Base-by-base conservation (phyloP, 2,329 filamentous ascomycete genomes). In the Hymenoscyphus infarciens region DNA sequence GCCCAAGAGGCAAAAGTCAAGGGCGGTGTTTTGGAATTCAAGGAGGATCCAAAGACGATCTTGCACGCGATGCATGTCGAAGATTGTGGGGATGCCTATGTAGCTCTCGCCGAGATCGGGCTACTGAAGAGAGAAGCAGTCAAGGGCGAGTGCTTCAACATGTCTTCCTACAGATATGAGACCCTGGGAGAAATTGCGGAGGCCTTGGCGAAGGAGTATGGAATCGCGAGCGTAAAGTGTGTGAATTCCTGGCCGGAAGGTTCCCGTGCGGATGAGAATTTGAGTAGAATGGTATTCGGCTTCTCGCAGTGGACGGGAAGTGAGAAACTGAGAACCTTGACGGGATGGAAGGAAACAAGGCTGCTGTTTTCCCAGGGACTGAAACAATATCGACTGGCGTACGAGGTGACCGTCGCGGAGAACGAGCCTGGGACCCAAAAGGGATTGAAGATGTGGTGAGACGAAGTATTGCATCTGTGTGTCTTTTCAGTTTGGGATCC, bases 21-120 rank as follows among this genome's bases (percentile, higher is more conserved):
- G 2, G 61, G 66, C 11, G 60, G 65, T 13, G 63, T 68, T 1
- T 67, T 80, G 33, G 64, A 69, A 16, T 63, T 81, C 2, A 71
- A 75, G 0, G 69, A 74, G 0, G 66, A 76, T 49, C 71, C 74
- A 0, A 70, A 76, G 19, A 76, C 72, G 15, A 77, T 82, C 35
- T 70, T 80, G 64, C 80, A 82, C 62, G 77, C 76, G 3, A 74
- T 77, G 42, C 80, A 83, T 63, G 74, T 82, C 13, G 80, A 82
- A 64, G 81, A 83, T 64, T 82, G 79, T 56, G 80, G 71, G 1
- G 77, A 79, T 16, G 80, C 79, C 0, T 83, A 82, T 62, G 70
- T 82, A 3, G 74, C 78, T 1, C 71, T 83, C 2, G 80, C 79
- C 0, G 69, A 65, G 27, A 27, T 58, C 15, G 42, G 73, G 29